Conservation (phyloP, 1,139 yeast genomes). For the Pichia sp. region DNA sequence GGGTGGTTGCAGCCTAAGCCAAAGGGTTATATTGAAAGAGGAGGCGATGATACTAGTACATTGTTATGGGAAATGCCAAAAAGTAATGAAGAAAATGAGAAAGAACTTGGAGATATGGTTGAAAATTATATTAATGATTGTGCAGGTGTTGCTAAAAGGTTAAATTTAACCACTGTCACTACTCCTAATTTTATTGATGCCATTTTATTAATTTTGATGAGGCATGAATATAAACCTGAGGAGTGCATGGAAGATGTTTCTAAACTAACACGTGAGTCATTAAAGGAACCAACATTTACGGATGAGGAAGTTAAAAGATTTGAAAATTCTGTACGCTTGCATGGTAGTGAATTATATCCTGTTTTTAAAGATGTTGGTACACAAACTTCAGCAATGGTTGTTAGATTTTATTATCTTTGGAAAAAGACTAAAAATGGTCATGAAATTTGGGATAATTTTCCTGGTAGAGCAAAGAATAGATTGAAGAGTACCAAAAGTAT, state of each 20-base stretch:
- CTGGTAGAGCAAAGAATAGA: constrained; percentile 61
- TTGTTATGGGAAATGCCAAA: constrained; percentile 57
- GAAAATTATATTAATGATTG: constrained; percentile 54
- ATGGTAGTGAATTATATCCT: constrained; percentile 77
- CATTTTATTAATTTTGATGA: constrained; percentile 49
- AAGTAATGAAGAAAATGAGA: not conserved
- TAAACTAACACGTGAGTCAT: constrained; percentile 46
- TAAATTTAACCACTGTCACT: constrained; percentile 40
- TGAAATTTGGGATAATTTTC: constrained; percentile 75
- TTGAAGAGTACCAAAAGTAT: constrained; percentile 35
- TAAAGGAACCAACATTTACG: constrained; percentile 72
- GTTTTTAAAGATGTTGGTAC: constrained; percentile 64
- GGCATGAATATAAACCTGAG: constrained; percentile 42
- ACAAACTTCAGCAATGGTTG: constrained; percentile 70
- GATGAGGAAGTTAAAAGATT: constrained; percentile 59
- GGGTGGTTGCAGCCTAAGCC: constrained; percentile 79
- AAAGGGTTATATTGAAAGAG: constrained; percentile 79
- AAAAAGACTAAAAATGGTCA: constrained; percentile 77
- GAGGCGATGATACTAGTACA: constrained; percentile 65
- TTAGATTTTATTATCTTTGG: constrained; percentile 84
- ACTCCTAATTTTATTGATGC: constrained; percentile 80
- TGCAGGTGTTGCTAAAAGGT: constrained; percentile 46
- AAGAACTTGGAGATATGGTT: constrained; percentile 33
- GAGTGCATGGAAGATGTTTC: constrained; percentile 38
- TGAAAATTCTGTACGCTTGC: constrained; percentile 66